Percentiles rank a stretch among this genome's conserved stretches.
phyloP scores from a whole-genome alignment of 1,284 basidiomycete species.

The Phaffia rhodozyma region DNA sequence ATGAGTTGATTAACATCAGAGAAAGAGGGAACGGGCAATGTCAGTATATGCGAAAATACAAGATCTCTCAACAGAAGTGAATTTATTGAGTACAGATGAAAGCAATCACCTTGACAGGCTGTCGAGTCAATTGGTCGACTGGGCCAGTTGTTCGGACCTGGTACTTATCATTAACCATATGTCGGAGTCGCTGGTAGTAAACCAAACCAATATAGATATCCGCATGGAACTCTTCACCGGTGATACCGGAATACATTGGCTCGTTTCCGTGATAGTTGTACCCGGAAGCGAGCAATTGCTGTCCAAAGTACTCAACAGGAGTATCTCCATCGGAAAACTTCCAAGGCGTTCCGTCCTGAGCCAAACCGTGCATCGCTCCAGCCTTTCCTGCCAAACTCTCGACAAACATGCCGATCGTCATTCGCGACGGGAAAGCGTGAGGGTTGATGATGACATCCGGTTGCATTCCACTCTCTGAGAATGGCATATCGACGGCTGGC shows the following conservation, averaged over 20 bases:
- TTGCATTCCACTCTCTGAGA: constrained; percentile 96
- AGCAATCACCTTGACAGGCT: constrained; percentile 78
- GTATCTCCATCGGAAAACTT: constrained; percentile 92
- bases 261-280: constrained; percentile 99
- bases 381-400: constrained; percentile 98
- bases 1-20: constrained; percentile 1
- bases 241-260: constrained; percentile 99
- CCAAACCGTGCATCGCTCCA: constrained; percentile 93
- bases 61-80: neutral
- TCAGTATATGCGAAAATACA: constrained; percentile 6
- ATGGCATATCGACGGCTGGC: constrained; percentile 97
- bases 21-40: constrained; percentile 7
- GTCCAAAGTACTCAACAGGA: constrained; percentile 92
- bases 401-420: constrained; percentile 99
- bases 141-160: constrained; percentile 97
- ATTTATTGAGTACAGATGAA: neutral
- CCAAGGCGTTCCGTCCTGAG: constrained; percentile 97
- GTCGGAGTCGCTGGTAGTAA: constrained; percentile 94
- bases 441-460: constrained; percentile 99
- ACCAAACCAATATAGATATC: constrained; percentile 98
- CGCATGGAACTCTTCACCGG: constrained; percentile 92
- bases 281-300: constrained; percentile 70
- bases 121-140: constrained; percentile 86
- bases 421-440: constrained; percentile 97
- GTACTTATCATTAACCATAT: constrained; percentile 99